These are phyloP conservation scores for Colletotrichum costaricense DNA, from an alignment of 2,329 filamentous ascomycete genomes.

Conservation along the genomic window DNA sequence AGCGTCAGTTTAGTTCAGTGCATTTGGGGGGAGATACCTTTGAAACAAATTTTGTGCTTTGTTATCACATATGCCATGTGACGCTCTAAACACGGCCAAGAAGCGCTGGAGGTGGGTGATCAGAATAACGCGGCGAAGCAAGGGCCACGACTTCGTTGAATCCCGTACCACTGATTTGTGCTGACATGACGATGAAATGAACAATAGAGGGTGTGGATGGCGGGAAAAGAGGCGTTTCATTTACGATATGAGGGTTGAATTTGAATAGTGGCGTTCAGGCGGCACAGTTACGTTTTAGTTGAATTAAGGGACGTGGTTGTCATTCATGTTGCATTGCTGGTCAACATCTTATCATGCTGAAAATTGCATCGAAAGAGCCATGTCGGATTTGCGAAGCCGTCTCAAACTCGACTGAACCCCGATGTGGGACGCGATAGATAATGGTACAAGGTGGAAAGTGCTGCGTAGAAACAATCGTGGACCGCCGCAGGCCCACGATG, in stretches of 20 bases:
- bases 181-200: conserved; percentile 15
- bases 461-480: conserved; percentile 32
- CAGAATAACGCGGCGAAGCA: neutral
- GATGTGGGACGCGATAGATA: conserved; percentile 36
- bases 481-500: conserved; percentile 24
- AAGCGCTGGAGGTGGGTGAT: neutral
- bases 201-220: conserved; percentile 19
- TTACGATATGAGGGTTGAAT: conserved; percentile 28
- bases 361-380: conserved; percentile 35
- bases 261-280: conserved; percentile 33
- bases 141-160: neutral
- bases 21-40: neutral
- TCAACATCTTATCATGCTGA: conserved; percentile 39
- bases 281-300: conserved; percentile 38
- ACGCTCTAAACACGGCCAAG: neutral
- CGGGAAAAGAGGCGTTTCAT: conserved; percentile 31
- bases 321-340: conserved; percentile 38
- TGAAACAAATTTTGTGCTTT: neutral
- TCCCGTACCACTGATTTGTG: neutral
- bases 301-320: conserved; percentile 35
- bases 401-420: conserved; percentile 35
- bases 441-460: conserved; percentile 37
- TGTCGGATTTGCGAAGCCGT: conserved; percentile 36
- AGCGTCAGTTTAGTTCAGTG: neutral
- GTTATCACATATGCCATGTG: neutral